phyloP scores from a whole-genome alignment of 352 stramenopile species.

The Pythium insidiosum region DNA sequence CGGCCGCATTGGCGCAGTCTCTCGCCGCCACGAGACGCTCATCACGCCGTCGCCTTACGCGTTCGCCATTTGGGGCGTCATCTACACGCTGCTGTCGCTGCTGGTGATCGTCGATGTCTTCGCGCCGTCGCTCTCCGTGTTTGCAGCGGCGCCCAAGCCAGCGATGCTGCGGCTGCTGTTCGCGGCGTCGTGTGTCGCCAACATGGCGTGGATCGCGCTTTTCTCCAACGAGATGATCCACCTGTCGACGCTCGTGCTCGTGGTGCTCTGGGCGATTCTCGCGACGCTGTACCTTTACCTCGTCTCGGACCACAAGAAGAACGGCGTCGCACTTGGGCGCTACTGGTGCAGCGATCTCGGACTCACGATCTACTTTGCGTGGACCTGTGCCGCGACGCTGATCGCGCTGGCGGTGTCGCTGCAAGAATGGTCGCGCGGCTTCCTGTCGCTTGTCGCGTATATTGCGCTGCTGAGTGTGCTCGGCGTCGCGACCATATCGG shows the following conservation, averaged over 20 bases:
- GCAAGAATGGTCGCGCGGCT: constrained; percentile 17
- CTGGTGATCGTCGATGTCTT: constrained; percentile 18
- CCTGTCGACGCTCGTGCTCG: constrained; percentile 35
- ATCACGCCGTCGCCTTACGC: constrained; percentile 69
- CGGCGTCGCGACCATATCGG: constrained; percentile 37
- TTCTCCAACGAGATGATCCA: constrained; percentile 68
- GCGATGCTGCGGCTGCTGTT: constrained; percentile 48
- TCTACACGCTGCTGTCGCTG: constrained; percentile 56
- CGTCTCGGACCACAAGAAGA: constrained; percentile 16
- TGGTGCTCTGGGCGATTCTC: constrained; percentile 38
- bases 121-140: constrained; percentile 51
- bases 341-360: constrained; percentile 54
- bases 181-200: constrained; percentile 49
- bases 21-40: constrained; percentile 58
- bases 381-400: constrained; percentile 54
- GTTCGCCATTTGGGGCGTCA: constrained; percentile 77
- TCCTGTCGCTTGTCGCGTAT: constrained; percentile 50
- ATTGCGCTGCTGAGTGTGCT: constrained; percentile 49
- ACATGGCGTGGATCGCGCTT: constrained; percentile 62
- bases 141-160: constrained; percentile 29
- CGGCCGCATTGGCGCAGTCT: constrained; percentile 22
- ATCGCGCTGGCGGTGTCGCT: constrained; percentile 23
- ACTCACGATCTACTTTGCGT: constrained; percentile 69
- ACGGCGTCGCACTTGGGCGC: constrained; percentile 21
- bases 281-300: constrained; percentile 53